phyloP scores from a whole-genome alignment of 2,329 filamentous ascomycete species.

The Onygena corvina region DNA sequence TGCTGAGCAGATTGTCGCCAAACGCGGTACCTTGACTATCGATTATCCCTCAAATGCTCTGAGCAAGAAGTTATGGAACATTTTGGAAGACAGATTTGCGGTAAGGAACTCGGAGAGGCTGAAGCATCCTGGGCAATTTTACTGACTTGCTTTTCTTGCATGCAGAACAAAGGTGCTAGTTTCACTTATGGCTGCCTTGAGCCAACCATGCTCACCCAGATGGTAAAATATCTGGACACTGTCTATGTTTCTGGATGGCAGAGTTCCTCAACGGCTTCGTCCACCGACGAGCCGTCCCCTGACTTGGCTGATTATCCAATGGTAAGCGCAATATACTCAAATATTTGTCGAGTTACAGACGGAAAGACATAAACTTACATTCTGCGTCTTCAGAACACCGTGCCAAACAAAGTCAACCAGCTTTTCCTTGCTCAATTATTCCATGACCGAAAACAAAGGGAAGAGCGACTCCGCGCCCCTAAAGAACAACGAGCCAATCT shows the following conservation, averaged over 20 bases:
- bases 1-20: slow-evolving; percentile 91
- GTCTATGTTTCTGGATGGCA: slow-evolving; percentile 99
- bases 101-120: slow-evolving; percentile 37
- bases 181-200: slow-evolving; percentile 96
- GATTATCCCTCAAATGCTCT: slow-evolving; percentile 81
- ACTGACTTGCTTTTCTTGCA: neutral
- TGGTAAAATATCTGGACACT: slow-evolving; percentile 97
- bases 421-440: slow-evolving; percentile 98
- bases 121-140: neutral
- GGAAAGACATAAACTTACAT: neutral
- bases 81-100: slow-evolving; percentile 75
- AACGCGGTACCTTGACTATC: slow-evolving; percentile 81
- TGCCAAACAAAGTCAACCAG: slow-evolving; percentile 95
- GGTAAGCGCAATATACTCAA: slow-evolving; percentile 38
- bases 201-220: slow-evolving; percentile 96
- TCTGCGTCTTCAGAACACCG: slow-evolving; percentile 60
- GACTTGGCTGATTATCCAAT: slow-evolving; percentile 97
- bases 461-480: slow-evolving; percentile 72
- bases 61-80: slow-evolving; percentile 89
- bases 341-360: neutral
- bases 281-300: slow-evolving; percentile 88
- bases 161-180: slow-evolving; percentile 67
- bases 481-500: slow-evolving; percentile 60
- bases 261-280: slow-evolving; percentile 88
- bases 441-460: slow-evolving; percentile 97